Conservation (phyloP, 768 basidiomycete genomes). For the Naganishia friedmannii region DNA sequence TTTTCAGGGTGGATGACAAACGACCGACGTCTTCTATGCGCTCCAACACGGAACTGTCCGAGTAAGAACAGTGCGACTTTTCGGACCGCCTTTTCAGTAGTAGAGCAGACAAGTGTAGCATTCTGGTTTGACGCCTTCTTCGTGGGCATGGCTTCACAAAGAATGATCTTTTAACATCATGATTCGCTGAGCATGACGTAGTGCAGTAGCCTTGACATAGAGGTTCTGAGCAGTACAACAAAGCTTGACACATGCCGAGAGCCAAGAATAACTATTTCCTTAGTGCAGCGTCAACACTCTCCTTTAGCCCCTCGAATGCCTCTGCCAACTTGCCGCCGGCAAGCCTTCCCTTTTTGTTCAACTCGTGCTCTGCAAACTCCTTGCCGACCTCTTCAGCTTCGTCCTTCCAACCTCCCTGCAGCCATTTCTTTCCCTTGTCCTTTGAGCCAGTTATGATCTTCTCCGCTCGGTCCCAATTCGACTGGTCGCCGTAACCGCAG, state of each 20-base stretch:
- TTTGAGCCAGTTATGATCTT: background rate
- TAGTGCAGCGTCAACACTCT: conserved; percentile 17
- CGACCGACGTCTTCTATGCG: background rate
- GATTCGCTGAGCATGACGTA: too few relatives aligned
- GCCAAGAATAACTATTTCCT: background rate
- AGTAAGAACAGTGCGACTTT: too few relatives aligned
- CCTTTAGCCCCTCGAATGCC: conserved; percentile 19
- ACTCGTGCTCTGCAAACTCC: conserved; percentile 21
- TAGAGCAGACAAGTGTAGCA: too few relatives aligned
- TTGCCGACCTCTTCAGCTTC: conserved; percentile 20
- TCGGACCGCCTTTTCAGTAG: background rate
- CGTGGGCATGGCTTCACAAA: too few relatives aligned
- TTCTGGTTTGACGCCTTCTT: too few relatives aligned
- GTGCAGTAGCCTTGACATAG: background rate
- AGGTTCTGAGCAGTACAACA: background rate
- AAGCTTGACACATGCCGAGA: background rate
- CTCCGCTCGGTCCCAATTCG: conserved; percentile 30
- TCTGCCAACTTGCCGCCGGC: conserved; percentile 24
- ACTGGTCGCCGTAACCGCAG: conserved; percentile 29
- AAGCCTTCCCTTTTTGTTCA: conserved; percentile 12
- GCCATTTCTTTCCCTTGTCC: conserved; percentile 27
- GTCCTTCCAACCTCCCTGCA: conserved; percentile 29
- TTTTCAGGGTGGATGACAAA: background rate
- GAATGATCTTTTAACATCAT: too few relatives aligned
- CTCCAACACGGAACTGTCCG: background rate